Evolutionary conservation across 495 filamentous ascomycete genomes (phyloP), one percentile per base, ranked within the genome.

Genomic region (Neurospora sp.): DNA sequence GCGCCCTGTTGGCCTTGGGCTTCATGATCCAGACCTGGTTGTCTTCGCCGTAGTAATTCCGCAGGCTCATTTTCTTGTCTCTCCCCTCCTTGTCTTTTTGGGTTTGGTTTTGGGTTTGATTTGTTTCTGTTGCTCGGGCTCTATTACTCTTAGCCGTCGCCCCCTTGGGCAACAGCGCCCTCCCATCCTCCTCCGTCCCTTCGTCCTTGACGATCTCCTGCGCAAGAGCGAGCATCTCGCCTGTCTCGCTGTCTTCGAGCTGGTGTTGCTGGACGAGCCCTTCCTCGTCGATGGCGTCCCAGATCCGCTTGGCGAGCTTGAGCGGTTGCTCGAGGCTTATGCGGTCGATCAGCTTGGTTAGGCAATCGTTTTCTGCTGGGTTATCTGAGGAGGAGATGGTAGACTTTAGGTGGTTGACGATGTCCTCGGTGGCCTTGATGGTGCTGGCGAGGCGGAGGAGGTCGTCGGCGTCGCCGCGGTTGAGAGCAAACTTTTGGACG

Each of bases 401-500:
- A 48, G 85, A 75, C 75, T 72, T 41, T 23, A 86, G 76, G 66
- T 81, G 77, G 35, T 70, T 78, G 39, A 86, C 86, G 54, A 98
- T 90, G 7, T 91, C 86, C 39, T 89, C 86, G 3, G 94, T 94
- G 6, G 92, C 92, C 72, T 90, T 85, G 73, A 98, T 92, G 0
- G 96, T 96, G 71, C 87, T 89, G 5, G 92, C 92, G 14, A 99
- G 85, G 27, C 88, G 90, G 20, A 98, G 84, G 35, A 99, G 84
- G 78, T 98, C 96, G 80, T 98, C 95, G n/a, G 95, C 85, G 75
- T 97, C 93, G n/a, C 95, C 96, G 70, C 92, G 88, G 18, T 94
- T 94, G 10, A 98, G 85, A 3, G 95, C 91, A 76, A 99, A 97
- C 74, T 94, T 97, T 78, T 98, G 95, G 1, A 97, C 89, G 42